Evolutionary conservation across 305 asterid genomes (phyloP).

Genomic region (Solanum hybrid): DNA sequence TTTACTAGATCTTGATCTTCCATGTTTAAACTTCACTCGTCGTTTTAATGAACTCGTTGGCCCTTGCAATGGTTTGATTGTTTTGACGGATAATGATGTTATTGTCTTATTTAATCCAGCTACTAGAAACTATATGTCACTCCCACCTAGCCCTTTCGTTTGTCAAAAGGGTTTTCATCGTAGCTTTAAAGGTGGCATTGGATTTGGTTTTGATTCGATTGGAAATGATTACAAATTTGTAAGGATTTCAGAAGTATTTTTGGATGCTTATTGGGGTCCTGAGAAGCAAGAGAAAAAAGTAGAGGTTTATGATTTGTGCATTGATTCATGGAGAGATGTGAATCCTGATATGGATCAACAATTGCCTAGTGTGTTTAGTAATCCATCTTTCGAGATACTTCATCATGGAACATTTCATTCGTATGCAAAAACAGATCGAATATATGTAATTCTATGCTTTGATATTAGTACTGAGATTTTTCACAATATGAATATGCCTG

Average conservation of each 20-base stretch:
- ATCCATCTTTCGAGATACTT: background rate
- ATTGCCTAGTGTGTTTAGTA: background rate
- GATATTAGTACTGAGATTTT: background rate
- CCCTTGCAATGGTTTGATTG: background rate
- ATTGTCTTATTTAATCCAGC: background rate
- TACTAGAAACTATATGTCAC: background rate
- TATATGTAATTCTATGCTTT: background rate
- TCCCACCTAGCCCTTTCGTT: background rate
- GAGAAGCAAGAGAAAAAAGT: background rate
- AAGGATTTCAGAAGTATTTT: background rate
- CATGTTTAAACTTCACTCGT: background rate
- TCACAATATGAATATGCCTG: background rate
- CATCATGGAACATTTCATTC: background rate
- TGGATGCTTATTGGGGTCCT: background rate
- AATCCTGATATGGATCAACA: background rate
- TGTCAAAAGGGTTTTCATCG: background rate
- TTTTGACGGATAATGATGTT: background rate
- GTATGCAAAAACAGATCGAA: background rate
- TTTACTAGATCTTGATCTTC: background rate
- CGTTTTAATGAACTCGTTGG: background rate
- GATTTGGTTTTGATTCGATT: background rate
- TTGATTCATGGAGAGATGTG: background rate
- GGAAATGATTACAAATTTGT: background rate
- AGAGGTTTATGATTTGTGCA: background rate
- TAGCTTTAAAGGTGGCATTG: background rate